phyloP scores from a whole-genome alignment of 2,329 filamentous ascomycete species.

The Endocalyx cinctus region DNA sequence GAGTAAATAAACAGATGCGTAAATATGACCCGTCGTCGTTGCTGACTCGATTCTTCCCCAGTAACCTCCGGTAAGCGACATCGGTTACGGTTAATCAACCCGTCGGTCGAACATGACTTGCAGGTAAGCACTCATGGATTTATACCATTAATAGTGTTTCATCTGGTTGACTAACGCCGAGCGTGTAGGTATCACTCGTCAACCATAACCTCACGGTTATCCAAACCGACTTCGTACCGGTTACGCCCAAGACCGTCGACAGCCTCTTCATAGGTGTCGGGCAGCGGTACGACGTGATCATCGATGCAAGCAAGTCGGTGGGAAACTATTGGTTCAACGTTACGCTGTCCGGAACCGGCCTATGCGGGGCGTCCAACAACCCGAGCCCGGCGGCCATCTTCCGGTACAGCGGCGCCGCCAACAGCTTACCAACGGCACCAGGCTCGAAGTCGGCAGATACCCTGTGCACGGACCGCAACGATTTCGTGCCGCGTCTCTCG shows the following conservation, averaged over 20 bases:
- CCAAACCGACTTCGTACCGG: constrained; percentile 48
- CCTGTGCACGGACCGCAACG: not conserved
- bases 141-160: not conserved
- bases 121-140: not conserved
- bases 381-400: no score
- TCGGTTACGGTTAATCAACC: not conserved
- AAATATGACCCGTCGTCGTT: no score
- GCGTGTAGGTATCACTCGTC: constrained; percentile 1
- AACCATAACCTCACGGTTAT: constrained; percentile 52
- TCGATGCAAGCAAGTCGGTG: constrained; percentile 31
- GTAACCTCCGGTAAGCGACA: not conserved
- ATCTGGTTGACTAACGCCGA: not conserved
- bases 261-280: constrained; percentile 27
- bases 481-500: not conserved
- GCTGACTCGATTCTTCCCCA: no score
- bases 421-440: no score
- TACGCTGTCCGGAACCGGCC: not conserved
- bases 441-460: not conserved
- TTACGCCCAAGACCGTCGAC: constrained; percentile 45
- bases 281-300: constrained; percentile 40
- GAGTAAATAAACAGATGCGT: no score
- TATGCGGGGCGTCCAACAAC: no score
- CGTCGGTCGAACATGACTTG: not conserved
- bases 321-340: constrained; percentile 3
- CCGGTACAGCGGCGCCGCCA: no score